phyloP scores from a whole-genome alignment of 1,139 yeast species.

The Hyphopichia wangnamkhiaoensis region DNA sequence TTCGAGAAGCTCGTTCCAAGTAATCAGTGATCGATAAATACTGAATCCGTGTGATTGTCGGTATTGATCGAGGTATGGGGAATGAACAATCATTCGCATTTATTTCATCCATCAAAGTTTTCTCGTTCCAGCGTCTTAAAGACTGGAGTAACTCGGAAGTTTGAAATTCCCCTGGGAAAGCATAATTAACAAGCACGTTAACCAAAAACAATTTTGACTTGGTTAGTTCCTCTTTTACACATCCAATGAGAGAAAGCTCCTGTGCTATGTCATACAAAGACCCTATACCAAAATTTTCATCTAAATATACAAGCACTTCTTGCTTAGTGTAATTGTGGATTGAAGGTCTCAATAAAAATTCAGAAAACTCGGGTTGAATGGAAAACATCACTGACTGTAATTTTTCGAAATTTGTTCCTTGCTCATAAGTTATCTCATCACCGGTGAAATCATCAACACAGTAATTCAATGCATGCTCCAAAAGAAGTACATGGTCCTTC shows the following conservation, averaged over 20 bases:
- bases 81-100: not conserved
- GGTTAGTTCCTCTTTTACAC: not conserved
- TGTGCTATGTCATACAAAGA: not conserved
- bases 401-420: not conserved
- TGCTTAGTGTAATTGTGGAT: not conserved
- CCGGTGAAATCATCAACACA: constrained; percentile 49
- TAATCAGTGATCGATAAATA: constrained; percentile 34
- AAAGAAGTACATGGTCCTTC: not conserved
- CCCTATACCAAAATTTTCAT: not conserved
- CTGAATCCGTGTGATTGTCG: constrained; percentile 9
- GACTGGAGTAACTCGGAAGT: not conserved
- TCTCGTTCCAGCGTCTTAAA: not conserved
- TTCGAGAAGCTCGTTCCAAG: not conserved
- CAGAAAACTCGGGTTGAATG: not conserved
- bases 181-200: not conserved
- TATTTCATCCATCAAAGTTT: not conserved
- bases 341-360: not conserved
- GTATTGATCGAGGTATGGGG: not conserved
- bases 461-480: constrained; percentile 29
- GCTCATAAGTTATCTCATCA: constrained; percentile 3
- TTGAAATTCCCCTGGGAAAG: not conserved
- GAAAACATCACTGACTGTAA: not conserved
- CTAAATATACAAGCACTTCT: not conserved
- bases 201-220: not conserved
- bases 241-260: not conserved